phyloP scores from a whole-genome alignment of 2,329 filamentous ascomycete genomes.

The Cercospora berteroae region DNA sequence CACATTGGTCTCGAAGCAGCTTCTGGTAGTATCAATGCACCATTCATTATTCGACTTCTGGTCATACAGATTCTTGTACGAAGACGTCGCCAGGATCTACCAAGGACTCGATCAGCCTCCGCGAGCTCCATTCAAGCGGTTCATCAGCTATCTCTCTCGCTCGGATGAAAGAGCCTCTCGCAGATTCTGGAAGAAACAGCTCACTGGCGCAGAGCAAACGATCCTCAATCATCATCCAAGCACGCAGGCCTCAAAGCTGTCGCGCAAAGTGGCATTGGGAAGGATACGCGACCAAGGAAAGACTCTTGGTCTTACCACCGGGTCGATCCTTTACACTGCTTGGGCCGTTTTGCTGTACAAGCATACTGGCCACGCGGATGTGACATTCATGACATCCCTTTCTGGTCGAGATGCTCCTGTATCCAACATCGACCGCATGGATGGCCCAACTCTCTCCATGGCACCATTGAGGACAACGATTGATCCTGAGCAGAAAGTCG shows the following conservation, averaged over 20 bases:
- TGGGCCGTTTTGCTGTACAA: background rate
- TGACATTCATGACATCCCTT: background rate
- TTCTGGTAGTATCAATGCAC: background rate
- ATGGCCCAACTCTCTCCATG: background rate
- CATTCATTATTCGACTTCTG: background rate
- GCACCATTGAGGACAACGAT: background rate
- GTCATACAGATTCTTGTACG: background rate
- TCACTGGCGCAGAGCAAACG: background rate
- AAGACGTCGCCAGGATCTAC: background rate
- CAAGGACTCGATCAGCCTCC: background rate
- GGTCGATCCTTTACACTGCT: background rate
- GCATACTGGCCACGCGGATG: background rate
- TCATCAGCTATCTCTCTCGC: background rate
- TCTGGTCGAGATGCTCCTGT: background rate
- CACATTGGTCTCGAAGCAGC: background rate
- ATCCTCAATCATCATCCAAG: background rate
- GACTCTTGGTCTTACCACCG: background rate
- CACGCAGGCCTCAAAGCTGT: background rate
- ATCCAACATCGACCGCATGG: background rate
- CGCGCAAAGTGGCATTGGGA: background rate
- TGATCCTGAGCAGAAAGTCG: background rate
- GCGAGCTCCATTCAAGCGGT: background rate
- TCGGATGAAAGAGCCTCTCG: background rate
- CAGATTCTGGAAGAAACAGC: background rate
- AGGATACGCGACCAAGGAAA: background rate